Evolutionary conservation across 2,329 filamentous ascomycete species (phyloP), one percentile per base, ranked within the genome.

Genomic region (Colletotrichum sp.): DNA sequence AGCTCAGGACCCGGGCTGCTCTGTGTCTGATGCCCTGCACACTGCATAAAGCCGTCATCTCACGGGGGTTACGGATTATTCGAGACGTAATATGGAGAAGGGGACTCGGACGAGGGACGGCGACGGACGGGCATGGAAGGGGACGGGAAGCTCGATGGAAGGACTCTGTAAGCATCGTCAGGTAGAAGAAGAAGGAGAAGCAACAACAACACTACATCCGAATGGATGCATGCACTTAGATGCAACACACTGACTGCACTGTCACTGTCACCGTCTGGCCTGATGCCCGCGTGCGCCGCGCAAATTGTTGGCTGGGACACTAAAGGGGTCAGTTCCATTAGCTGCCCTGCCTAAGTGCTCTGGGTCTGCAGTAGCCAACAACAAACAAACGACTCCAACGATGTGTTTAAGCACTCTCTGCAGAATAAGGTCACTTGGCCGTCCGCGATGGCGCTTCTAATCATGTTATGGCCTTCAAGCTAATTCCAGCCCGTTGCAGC

Each of bases 241-340:
- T 21, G 26, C 30, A 32, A 36, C 61, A 64, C 61, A 64, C 61
- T 64, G 61, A 43, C 34, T 38, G 70, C 60, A 43, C 26, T 21
- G 28, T 52, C 28, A 32, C 58, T 56, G 65, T 73, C 64, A 60
- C 30, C 66, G 67, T 64, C 56, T 64, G 67, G 38, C 64, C 58
- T 69, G 65, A 26, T 73, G 55, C 28, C 60, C 65, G 65, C 64
- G 64, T 68, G 73, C 70, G 58, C 56, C 18, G 58, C 65, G 73
- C 73, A 73, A 76, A 73, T 65, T 73, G 48, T 24, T 65, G 73
- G 73, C 70, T 76, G 71, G 58, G 73, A 36, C 73, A 38, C 73
- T 69, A 76, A 52, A 67, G 70, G 64, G 70, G 70, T 60, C 70
- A 76, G 68, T 73, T 73, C 28, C 67, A 67, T 48, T 52, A 67